Percentiles rank a stretch among this genome's conserved stretches.
phyloP scores from a whole-genome alignment of 1,139 yeast genomes.

The Fermentozyma sake region DNA sequence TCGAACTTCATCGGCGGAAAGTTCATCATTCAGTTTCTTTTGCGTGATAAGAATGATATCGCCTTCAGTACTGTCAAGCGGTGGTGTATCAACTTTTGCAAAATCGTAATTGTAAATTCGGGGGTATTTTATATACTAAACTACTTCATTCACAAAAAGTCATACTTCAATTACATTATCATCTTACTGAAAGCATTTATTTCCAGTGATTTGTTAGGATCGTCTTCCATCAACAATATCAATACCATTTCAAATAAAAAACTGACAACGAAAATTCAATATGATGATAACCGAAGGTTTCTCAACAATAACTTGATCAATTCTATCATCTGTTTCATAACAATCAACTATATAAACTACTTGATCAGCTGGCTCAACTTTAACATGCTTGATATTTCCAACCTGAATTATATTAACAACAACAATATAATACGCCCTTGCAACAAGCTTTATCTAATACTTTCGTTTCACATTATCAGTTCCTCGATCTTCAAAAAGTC shows the following conservation, averaged over 20 bases:
- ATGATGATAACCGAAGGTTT: conserved; percentile 14
- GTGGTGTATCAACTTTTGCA: conserved; percentile 4
- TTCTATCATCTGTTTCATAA: conserved; percentile 25
- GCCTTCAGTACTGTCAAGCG: conserved; percentile 3
- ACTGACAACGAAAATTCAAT: conserved; percentile 10
- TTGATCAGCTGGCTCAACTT: conserved; percentile 14
- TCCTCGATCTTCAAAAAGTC: conserved; percentile 22
- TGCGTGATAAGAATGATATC: conserved; percentile 7
- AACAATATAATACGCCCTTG: conserved; percentile 14
- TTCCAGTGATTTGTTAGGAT: conserved; percentile 48
- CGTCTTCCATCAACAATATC: conserved; percentile 22
- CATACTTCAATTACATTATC: conserved; percentile 34
- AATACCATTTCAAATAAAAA: conserved; percentile 10
- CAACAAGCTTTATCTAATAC: conserved; percentile 32
- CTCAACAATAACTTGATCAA: conserved; percentile 20
- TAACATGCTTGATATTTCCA: conserved; percentile 9
- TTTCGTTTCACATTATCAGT: conserved; percentile 41
- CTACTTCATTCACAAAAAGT: conserved; percentile 25
- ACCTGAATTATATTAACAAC: conserved; percentile 10
- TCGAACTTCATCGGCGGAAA: conserved; percentile 41
- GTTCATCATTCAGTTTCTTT: conserved; percentile 29
- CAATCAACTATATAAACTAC: conserved; percentile 28
- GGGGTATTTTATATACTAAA: conserved; percentile 27
- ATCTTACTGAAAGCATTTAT: conserved; percentile 47
- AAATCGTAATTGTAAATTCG: conserved; percentile 22